A percentile compares a stretch with the other conserved stretches of the same genome.
Conservation (phyloP, 106 monocot species). For the Ottelia alismoides region DNA sequence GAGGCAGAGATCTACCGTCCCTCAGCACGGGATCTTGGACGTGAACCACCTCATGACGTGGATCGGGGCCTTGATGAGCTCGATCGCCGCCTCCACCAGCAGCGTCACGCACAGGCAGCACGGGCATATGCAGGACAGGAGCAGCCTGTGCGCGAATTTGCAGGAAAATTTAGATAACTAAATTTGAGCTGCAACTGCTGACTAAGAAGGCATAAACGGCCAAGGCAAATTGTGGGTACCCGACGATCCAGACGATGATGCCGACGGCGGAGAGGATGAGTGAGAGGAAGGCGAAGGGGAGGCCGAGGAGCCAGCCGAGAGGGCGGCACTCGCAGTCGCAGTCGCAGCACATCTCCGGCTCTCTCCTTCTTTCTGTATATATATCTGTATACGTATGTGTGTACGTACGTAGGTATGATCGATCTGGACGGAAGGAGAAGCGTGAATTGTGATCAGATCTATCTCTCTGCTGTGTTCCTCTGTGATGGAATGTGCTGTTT, state of each 20-base stretch:
- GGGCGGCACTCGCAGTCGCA: conserved; percentile 72
- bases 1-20: too few relatives aligned
- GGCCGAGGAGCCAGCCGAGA: conserved; percentile 88
- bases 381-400: too few relatives aligned
- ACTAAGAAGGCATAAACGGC: not conserved
- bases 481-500: too few relatives aligned
- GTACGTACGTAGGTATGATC: too few relatives aligned
- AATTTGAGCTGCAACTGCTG: too few relatives aligned
- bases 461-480: too few relatives aligned
- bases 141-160: too few relatives aligned
- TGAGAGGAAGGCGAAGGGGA: conserved; percentile 63
- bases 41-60: conserved; percentile 98
- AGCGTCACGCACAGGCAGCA: conserved; percentile 97
- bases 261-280: conserved; percentile 18
- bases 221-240: conserved; percentile 3
- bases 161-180: too few relatives aligned
- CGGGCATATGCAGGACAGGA: conserved; percentile 89
- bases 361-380: too few relatives aligned
- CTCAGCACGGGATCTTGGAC: conserved; percentile 41
- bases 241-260: conserved; percentile 35
- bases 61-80: conserved; percentile 88
- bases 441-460: too few relatives aligned
- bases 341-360: conserved; percentile 23
- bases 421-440: too few relatives aligned
- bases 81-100: conserved; percentile 78